phyloP scores from a whole-genome alignment of 2,329 filamentous ascomycete species.

The Phaeosphaeria sp. region DNA sequence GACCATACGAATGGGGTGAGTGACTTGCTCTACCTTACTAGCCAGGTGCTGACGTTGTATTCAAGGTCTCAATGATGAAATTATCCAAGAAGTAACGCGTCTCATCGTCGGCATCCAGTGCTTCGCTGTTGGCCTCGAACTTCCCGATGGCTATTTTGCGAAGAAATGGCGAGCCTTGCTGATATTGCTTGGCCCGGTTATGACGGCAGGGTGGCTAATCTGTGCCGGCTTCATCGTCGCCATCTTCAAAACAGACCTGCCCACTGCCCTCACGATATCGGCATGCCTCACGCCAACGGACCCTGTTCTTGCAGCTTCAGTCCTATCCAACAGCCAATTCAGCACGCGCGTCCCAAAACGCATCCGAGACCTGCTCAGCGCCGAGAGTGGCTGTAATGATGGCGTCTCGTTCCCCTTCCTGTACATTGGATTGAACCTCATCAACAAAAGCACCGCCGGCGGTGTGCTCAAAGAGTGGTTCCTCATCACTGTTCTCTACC shows the following conservation, averaged over 20 bases:
- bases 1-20: constrained; percentile 50
- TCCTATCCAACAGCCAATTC: constrained; percentile 62
- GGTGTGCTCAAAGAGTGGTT: constrained; percentile 59
- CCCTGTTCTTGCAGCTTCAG: constrained; percentile 61
- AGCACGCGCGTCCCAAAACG: constrained; percentile 59
- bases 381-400: constrained; percentile 64
- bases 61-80: constrained; percentile 43
- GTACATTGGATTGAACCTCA: constrained; percentile 58
- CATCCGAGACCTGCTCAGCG: constrained; percentile 58
- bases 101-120: constrained; percentile 55
- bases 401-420: constrained; percentile 64
- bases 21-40: too few species aligned
- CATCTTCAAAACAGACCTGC: constrained; percentile 55
- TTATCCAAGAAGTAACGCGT: constrained; percentile 51
- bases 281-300: constrained; percentile 65
- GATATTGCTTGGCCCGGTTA: constrained; percentile 59
- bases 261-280: constrained; percentile 58
- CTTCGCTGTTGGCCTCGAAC: constrained; percentile 47
- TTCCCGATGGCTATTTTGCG: constrained; percentile 55
- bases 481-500: constrained; percentile 62
- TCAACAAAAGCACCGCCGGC: constrained; percentile 48
- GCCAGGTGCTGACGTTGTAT: neutral
- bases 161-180: constrained; percentile 60
- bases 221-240: constrained; percentile 55
- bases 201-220: constrained; percentile 58